Evolutionary conservation across 148 eudicot species (phyloP).

Genomic region (Bassia scoparia): DNA sequence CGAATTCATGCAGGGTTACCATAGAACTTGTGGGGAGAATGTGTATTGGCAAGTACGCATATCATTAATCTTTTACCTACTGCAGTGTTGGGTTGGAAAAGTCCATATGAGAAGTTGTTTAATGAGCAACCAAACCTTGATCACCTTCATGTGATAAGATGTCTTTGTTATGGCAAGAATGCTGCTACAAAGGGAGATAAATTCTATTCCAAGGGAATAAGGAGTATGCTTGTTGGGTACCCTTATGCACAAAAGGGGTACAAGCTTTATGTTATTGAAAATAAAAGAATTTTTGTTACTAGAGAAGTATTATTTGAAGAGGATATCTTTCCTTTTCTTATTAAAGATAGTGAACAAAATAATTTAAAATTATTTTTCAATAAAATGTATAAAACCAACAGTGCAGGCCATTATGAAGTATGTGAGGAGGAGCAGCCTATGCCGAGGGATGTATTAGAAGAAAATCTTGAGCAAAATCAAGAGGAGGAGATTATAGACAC

Average conservation of each 20-base stretch:
- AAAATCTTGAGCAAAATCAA: background rate
- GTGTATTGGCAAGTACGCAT: background rate
- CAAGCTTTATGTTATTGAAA: background rate
- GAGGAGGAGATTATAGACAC: too few relatives aligned
- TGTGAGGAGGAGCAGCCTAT: too few relatives aligned
- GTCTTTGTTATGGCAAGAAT: background rate
- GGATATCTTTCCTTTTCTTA: background rate
- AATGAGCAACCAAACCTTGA: background rate
- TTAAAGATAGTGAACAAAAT: too few relatives aligned
- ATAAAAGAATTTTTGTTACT: background rate
- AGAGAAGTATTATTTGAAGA: constrained; percentile 2
- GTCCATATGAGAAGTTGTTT: background rate
- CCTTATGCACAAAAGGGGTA: background rate
- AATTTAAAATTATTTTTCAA: background rate
- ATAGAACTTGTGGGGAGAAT: background rate
- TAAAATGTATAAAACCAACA: background rate
- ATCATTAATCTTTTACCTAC: background rate
- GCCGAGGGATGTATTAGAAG: too few relatives aligned
- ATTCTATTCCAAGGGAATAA: background rate
- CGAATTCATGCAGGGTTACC: background rate
- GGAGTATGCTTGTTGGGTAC: background rate
- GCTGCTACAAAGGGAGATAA: background rate
- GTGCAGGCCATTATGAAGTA: too few relatives aligned
- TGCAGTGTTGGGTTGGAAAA: background rate
- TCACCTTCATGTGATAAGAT: background rate